Base-by-base conservation (phyloP, 495 filamentous ascomycete species). In the Neurospora sp. region DNA sequence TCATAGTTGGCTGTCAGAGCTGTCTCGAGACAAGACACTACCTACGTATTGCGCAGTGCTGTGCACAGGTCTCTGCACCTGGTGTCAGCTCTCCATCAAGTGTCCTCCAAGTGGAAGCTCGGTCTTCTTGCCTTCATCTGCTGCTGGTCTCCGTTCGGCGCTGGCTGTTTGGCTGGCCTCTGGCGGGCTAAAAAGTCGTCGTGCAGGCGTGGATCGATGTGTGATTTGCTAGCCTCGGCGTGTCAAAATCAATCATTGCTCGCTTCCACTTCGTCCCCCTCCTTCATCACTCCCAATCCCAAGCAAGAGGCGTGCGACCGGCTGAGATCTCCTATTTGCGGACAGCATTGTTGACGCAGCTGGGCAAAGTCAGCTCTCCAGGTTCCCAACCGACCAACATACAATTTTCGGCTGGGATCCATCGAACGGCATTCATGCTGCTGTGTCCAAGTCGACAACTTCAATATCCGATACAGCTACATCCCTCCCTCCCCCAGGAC, bases 191-290 rank as follows among this genome's bases (percentile, higher is more conserved):
- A 62, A 54, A 59, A 62, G 48, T 66, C 54, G 28, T 36, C 54
- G 54, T 34, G 28, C 54, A 66, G 54, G 54, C 54, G 54, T 66
- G 24, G 6, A 66, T 66, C 54, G 6, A 66, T 73, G 71, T 79
- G 72, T 80, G 79, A 81, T 81, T 81, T 76, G 79, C 75, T 78
- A 71, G 72, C 70, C 71, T 71, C 69, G 77, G 77, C 77, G 77
- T 77, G 78, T 79, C 78, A 71, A 71, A 70, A 36, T 75, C 74
- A 73, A 73, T 75, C 79, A 66, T 43, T 37, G 71, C 59, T 48
- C 73, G 70, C 74, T 71, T 76, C 66, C 39, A n/a, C 24, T 69
- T 73, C 78, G 69, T 43, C 62, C 71, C 73, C 71, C 39, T 72
- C 59, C 59, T 73, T 70, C 74, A 71, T 69, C 72, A 54, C 39